These are phyloP conservation scores for Exutisphaerella laricina DNA, from an alignment of 2,329 filamentous ascomycete genomes.

Conservation along the genomic window DNA sequence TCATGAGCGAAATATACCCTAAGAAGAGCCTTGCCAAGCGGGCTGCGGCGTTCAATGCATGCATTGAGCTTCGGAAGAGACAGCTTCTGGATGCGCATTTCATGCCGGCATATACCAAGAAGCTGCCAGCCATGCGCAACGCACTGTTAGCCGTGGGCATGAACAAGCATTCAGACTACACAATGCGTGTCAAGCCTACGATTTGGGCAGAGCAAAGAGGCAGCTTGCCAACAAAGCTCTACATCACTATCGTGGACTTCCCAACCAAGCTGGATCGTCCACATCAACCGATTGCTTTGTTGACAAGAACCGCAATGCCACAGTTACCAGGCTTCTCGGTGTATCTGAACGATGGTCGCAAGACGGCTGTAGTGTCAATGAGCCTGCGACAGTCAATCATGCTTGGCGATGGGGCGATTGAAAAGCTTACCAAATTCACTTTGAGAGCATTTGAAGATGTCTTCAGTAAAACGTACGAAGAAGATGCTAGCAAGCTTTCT, in stretches of 20 bases:
- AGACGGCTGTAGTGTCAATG: conserved; percentile 52
- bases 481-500: conserved; percentile 58
- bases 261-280: conserved; percentile 53
- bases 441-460: conserved; percentile 72
- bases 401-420: conserved; percentile 42
- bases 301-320: conserved; percentile 64
- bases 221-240: conserved; percentile 50
- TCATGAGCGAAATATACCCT: conserved; percentile 56
- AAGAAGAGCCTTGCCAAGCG: conserved; percentile 78
- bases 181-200: conserved; percentile 71
- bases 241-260: conserved; percentile 58
- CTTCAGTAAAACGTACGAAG: conserved; percentile 80
- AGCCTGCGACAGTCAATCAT: conserved; percentile 42
- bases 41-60: conserved; percentile 81
- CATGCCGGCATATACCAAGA: conserved; percentile 65
- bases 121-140: conserved; percentile 77
- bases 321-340: conserved; percentile 62
- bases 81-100: conserved; percentile 68
- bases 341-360: conserved; percentile 60
- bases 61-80: conserved; percentile 60
- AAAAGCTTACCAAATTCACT: conserved; percentile 64
- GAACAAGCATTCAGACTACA: conserved; percentile 68
- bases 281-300: conserved; percentile 61
- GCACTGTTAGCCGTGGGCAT: conserved; percentile 74
- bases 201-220: conserved; percentile 57